A percentile compares a stretch with the other conserved stretches of the same genome.
These are phyloP conservation scores for Macrolepiota albuminosa DNA, from an alignment of 768 basidiomycete genomes.

Conservation along the genomic window DNA sequence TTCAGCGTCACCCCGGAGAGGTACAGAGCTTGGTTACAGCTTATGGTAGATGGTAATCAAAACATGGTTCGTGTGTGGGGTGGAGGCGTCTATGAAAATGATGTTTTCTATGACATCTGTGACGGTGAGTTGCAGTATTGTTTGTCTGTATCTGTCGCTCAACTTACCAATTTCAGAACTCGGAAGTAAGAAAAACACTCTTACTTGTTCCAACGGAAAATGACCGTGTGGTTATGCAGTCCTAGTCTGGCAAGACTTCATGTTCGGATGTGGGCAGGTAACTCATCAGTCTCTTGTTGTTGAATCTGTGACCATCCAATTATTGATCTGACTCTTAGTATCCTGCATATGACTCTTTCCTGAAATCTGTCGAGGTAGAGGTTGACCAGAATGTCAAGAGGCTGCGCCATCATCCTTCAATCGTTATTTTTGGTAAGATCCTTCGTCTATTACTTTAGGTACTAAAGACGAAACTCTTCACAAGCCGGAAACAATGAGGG, in stretches of 20 bases:
- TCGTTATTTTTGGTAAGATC: slow-evolving; percentile 77
- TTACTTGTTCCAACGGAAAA: background rate
- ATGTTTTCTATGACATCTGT: slow-evolving; percentile 80
- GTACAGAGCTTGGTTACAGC: slow-evolving; percentile 79
- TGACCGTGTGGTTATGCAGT: slow-evolving; percentile 32
- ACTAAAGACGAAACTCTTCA: background rate
- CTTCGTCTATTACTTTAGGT: background rate
- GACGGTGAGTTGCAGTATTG: slow-evolving; percentile 44
- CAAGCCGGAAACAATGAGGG: slow-evolving; percentile 83
- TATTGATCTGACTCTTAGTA: slow-evolving; percentile 42
- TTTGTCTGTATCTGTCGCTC: background rate
- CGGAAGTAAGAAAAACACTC: slow-evolving; percentile 40
- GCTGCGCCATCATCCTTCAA: slow-evolving; percentile 80
- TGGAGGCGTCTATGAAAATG: slow-evolving; percentile 84
- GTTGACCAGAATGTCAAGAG: slow-evolving; percentile 82
- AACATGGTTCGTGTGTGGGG: slow-evolving; percentile 94
- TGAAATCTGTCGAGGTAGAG: slow-evolving; percentile 70
- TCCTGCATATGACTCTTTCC: slow-evolving; percentile 80
- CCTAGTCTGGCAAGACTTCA: slow-evolving; percentile 96
- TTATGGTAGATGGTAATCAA: slow-evolving; percentile 87
- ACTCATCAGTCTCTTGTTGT: slow-evolving; percentile 8
- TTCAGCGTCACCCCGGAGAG: slow-evolving; percentile 41
- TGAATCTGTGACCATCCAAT: background rate
- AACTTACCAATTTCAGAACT: slow-evolving; percentile 39
- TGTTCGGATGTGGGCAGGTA: slow-evolving; percentile 94